Percentiles rank a stretch among this genome's conserved stretches.
phyloP scores from a whole-genome alignment of 202 grass and related monocot genomes.

The Carex sylvatica region DNA sequence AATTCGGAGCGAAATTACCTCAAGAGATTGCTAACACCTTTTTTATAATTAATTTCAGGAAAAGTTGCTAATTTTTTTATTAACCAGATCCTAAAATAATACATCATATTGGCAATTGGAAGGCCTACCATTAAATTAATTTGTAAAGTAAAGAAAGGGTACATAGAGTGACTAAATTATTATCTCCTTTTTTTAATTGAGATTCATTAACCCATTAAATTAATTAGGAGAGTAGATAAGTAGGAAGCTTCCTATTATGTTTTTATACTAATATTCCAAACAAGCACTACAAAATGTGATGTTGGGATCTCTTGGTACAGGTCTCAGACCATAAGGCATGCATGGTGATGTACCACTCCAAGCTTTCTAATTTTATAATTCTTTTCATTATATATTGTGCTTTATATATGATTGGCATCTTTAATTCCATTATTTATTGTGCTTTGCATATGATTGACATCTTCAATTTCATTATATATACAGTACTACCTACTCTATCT shows the following conservation, averaged over 20 bases:
- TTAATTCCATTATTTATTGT: not conserved
- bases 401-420: not conserved
- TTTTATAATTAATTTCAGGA: no score
- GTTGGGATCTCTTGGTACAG: constrained; percentile 9
- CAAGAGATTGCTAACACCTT: no score
- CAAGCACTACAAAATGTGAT: constrained; percentile 7
- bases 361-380: not conserved
- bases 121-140: constrained; percentile 8
- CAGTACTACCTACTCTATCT: not conserved
- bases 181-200: not conserved
- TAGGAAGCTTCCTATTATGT: constrained; percentile 15
- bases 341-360: not conserved
- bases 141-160: not conserved
- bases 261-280: not conserved
- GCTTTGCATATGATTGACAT: not conserved
- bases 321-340: not conserved
- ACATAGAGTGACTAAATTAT: constrained; percentile 6
- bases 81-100: not conserved
- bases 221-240: constrained; percentile 6
- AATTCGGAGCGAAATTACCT: no score
- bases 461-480: not conserved
- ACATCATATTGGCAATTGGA: not conserved
- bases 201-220: not conserved
- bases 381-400: not conserved
- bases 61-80: no score